Evolutionary conservation across 2,329 filamentous ascomycete species (phyloP).

Genomic region (Cordyceps farinosa): DNA sequence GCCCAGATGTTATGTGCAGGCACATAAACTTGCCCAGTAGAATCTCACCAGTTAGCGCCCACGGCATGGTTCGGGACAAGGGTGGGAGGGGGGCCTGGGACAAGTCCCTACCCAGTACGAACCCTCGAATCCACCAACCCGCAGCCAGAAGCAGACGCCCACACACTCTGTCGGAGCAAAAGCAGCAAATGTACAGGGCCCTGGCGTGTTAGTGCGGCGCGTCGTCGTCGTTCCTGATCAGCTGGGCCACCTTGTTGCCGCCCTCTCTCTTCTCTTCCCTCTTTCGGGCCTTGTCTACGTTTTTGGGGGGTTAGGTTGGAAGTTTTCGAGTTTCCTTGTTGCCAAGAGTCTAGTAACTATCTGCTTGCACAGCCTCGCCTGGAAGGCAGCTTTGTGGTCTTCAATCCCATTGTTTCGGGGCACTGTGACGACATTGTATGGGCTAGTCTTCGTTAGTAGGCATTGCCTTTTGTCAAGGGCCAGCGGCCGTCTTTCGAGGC

Average conservation of each 20-base stretch:
- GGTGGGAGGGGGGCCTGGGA: neutral
- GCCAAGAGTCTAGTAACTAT: too few relatives aligned
- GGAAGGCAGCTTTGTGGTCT: neutral
- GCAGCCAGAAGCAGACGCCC: neutral
- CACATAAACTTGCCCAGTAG: neutral
- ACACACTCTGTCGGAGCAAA: neutral
- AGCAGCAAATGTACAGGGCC: neutral
- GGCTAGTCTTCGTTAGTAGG: neutral
- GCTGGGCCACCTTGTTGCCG: neutral
- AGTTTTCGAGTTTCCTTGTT: too few relatives aligned
- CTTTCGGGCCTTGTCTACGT: neutral
- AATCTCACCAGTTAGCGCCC: conserved; percentile 3
- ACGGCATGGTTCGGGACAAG: neutral
- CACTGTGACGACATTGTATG: neutral
- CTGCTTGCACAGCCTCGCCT: neutral
- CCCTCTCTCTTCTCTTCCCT: neutral
- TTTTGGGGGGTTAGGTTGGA: too few relatives aligned
- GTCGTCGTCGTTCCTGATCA: neutral
- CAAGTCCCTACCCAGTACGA: neutral
- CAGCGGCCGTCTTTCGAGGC: neutral
- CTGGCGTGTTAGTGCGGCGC: neutral
- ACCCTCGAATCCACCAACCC: conserved; percentile 2
- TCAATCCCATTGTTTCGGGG: neutral
- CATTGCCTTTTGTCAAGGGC: neutral
- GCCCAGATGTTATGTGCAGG: neutral